These are phyloP conservation scores for Ormosia emarginata DNA, from an alignment of 306 rosid genomes.

Conservation along the genomic window DNA sequence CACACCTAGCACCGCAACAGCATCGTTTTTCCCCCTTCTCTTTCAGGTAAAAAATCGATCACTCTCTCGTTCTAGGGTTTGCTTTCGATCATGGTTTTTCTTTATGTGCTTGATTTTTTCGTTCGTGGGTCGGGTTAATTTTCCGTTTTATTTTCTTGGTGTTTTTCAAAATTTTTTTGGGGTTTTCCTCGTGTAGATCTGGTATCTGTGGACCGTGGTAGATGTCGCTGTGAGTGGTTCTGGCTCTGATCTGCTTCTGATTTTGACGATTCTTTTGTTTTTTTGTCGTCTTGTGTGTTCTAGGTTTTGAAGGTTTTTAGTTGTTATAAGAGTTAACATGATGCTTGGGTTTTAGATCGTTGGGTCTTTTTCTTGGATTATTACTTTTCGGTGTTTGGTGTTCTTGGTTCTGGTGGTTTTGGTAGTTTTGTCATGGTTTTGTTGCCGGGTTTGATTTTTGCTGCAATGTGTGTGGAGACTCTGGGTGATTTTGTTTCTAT, in stretches of 20 bases:
- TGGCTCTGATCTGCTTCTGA: conserved; percentile 14
- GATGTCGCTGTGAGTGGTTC: neutral
- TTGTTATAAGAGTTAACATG: neutral
- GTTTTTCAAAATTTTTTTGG: neutral
- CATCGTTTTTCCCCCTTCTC: neutral
- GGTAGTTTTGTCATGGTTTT: neutral
- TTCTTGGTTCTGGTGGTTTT: neutral
- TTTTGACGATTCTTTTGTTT: neutral
- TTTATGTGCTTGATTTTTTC: neutral
- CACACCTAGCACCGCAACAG: neutral
- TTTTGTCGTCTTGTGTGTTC: neutral
- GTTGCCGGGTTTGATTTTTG: neutral
- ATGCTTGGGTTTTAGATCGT: conserved; percentile 26
- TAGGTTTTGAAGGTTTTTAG: neutral
- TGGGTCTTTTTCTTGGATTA: neutral
- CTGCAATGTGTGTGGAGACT: conserved; percentile 1
- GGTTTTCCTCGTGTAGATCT: conserved; percentile 18
- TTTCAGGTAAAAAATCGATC: conserved; percentile 11
- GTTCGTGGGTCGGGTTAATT: neutral
- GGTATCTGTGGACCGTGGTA: neutral
- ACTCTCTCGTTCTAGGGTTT: conserved; percentile 14
- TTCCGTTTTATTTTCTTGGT: neutral
- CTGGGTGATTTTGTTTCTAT: neutral
- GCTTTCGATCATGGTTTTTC: neutral
- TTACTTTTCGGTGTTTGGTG: neutral